Evolutionary conservation across 1,284 basidiomycete species (phyloP).

Genomic region (Sphaerobolus stellatus): DNA sequence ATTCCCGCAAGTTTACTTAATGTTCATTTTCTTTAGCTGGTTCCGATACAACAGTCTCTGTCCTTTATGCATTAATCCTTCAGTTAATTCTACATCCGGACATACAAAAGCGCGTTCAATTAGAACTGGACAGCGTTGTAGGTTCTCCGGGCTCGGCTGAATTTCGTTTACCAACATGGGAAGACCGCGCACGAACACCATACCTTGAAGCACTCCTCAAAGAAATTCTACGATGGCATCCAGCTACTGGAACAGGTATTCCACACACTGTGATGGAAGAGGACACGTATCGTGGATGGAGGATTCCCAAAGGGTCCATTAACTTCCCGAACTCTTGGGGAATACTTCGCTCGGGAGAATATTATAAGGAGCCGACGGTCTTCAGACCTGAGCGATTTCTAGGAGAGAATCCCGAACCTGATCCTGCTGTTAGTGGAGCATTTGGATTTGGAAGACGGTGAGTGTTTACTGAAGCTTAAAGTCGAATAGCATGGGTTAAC

Average conservation of each 20-base stretch:
- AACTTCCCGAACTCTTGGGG: constrained; percentile 33
- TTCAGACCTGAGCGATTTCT: constrained; percentile 31
- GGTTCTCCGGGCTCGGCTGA: constrained; percentile 39
- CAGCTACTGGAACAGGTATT: constrained; percentile 43
- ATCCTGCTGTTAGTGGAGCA: constrained; percentile 35
- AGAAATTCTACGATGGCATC: constrained; percentile 65
- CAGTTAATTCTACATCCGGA: constrained; percentile 49
- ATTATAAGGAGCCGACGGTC: constrained; percentile 27
- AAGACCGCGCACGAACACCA: constrained; percentile 57
- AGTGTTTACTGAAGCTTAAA: neutral
- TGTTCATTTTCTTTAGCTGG: neutral
- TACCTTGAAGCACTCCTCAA: constrained; percentile 60
- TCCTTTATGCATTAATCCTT: constrained; percentile 52
- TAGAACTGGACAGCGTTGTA: constrained; percentile 62
- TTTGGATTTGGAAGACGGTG: constrained; percentile 12
- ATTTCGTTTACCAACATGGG: constrained; percentile 55
- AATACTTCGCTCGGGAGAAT: constrained; percentile 30
- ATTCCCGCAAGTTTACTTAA: neutral
- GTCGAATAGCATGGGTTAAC: neutral
- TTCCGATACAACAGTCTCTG: constrained; percentile 40
- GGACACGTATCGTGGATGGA: constrained; percentile 26
- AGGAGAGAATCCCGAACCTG: constrained; percentile 25
- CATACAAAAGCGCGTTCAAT: constrained; percentile 52
- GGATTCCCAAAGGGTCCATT: constrained; percentile 30
- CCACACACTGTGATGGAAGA: constrained; percentile 29